phyloP scores from a whole-genome alignment of 179 eudicot species.

The Beta macrorhiza region DNA sequence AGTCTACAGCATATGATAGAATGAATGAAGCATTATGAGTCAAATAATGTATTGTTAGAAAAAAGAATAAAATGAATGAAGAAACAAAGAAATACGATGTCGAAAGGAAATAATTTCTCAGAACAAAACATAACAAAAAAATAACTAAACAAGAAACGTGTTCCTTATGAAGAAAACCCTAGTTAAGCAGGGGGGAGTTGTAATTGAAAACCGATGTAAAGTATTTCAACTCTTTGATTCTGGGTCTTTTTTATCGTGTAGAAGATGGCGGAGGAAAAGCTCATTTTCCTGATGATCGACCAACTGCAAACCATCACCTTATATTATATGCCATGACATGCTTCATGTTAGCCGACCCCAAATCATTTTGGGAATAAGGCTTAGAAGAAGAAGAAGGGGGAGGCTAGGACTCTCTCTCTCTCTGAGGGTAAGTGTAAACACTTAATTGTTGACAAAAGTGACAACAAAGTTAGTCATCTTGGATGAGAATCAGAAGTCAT shows the following conservation, averaged over 20 bases:
- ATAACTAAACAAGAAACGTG: not conserved
- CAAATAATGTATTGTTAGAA: too few relatives aligned
- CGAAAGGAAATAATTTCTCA: not conserved
- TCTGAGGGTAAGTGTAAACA: not conserved
- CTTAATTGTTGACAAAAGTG: not conserved
- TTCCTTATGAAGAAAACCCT: not conserved
- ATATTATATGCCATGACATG: not conserved
- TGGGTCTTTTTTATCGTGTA: not conserved
- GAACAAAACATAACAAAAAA: not conserved
- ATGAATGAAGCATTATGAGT: not conserved
- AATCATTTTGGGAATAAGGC: too few relatives aligned
- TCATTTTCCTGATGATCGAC: not conserved
- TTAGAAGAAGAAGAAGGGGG: too few relatives aligned
- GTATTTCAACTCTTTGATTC: not conserved
- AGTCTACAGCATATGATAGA: not conserved
- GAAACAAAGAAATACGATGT: not conserved
- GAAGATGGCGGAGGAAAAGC: not conserved
- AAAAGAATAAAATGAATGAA: not conserved
- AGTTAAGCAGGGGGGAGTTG: not conserved
- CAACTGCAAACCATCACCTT: not conserved
- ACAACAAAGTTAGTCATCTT: not conserved
- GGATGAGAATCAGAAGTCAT: not conserved
- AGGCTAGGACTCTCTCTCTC: too few relatives aligned
- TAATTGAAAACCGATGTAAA: not conserved
- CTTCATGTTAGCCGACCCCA: too few relatives aligned